Conservation (phyloP, 768 basidiomycete species). For the Tephrocybe sp. region DNA sequence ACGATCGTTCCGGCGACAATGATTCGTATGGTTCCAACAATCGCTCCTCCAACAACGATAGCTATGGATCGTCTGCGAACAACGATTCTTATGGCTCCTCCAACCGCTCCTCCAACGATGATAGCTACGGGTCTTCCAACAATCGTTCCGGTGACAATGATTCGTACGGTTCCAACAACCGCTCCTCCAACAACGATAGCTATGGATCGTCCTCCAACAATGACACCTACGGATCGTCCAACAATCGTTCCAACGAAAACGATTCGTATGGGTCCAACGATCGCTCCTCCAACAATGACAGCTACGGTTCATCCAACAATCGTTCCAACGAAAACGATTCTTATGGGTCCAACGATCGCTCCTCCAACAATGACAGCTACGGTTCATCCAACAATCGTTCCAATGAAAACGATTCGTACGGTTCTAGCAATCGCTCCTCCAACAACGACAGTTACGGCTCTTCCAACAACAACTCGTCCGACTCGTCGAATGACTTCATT, state of each 20-base stretch:
- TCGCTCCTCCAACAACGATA: slow-evolving; percentile 13
- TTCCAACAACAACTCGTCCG: slow-evolving; percentile 20
- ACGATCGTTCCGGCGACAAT: slow-evolving; percentile 18
- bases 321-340: slow-evolving; percentile 23
- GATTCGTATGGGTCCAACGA: slow-evolving; percentile 23
- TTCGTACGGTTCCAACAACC: slow-evolving; percentile 22
- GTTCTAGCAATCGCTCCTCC: slow-evolving; percentile 24
- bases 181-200: slow-evolving; percentile 11
- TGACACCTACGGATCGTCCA: slow-evolving; percentile 19
- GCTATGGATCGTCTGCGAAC: slow-evolving; percentile 22
- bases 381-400: slow-evolving; percentile 16
- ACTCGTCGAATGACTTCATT: slow-evolving; percentile 24
- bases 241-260: slow-evolving; percentile 22
- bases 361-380: slow-evolving; percentile 17
- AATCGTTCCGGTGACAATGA: slow-evolving; percentile 20
- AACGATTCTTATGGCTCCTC: not conserved
- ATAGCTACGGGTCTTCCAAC: slow-evolving; percentile 22
- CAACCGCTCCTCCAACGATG: slow-evolving; percentile 16
- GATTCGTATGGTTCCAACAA: slow-evolving; percentile 18
- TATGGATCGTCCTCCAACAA: slow-evolving; percentile 24
- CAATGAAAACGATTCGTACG: slow-evolving; percentile 23
- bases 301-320: slow-evolving; percentile 21
- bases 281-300: slow-evolving; percentile 10
- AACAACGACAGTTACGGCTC: slow-evolving; percentile 16
- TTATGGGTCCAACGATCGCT: slow-evolving; percentile 21